These are phyloP conservation scores for Yarrowia deformans DNA, from an alignment of 805 yeast species.

Conservation along the genomic window DNA sequence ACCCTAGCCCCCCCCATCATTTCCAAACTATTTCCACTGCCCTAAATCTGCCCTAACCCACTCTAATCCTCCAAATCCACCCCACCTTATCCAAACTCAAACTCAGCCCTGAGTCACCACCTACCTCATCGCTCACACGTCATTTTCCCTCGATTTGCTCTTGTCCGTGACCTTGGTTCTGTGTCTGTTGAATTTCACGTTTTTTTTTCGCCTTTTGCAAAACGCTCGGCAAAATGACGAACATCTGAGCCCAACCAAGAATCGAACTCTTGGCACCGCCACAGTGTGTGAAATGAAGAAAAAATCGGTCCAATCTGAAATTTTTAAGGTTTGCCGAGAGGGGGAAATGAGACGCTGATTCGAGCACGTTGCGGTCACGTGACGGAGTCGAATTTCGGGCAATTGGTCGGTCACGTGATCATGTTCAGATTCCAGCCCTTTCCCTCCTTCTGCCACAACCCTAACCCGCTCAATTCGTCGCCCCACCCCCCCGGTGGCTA, in stretches of 20 bases:
- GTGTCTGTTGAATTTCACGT: too few relatives aligned
- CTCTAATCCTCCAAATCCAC: too few relatives aligned
- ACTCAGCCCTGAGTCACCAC: too few relatives aligned
- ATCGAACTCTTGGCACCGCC: conserved; percentile 5
- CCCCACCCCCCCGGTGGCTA: not conserved
- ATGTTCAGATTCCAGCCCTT: not conserved
- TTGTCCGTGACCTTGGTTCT: too few relatives aligned
- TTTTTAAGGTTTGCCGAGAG: not conserved
- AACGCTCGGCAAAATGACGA: not conserved
- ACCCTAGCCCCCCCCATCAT: too few relatives aligned
- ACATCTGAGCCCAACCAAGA: not conserved
- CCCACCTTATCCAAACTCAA: too few relatives aligned
- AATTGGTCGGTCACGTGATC: not conserved
- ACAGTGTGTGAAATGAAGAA: not conserved
- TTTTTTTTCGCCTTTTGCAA: not conserved
- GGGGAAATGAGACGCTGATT: too few relatives aligned
- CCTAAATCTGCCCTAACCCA: too few relatives aligned
- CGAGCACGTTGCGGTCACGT: not conserved
- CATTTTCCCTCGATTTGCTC: not conserved
- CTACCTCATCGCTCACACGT: not conserved
- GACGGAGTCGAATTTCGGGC: not conserved
- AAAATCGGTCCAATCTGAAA: not conserved
- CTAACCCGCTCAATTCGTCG: not conserved
- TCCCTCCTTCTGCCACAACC: not conserved
- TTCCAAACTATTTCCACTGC: too few relatives aligned